Percentiles rank a stretch among this genome's conserved stretches.
Evolutionary conservation across 169 alveolate genomes (phyloP).

Genomic region (Plasmodium reichenowi): DNA sequence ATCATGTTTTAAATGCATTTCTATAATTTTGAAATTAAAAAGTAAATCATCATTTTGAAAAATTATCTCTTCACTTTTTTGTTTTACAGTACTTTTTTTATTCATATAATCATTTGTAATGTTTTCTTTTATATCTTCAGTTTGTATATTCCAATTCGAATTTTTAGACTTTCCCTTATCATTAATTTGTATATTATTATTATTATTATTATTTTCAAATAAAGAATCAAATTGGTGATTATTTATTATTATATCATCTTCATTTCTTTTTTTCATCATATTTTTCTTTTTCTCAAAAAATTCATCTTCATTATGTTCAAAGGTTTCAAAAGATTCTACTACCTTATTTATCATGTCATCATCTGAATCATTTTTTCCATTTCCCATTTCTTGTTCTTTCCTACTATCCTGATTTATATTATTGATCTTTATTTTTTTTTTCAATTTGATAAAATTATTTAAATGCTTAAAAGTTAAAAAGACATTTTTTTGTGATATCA

Average conservation of each 20-base stretch:
- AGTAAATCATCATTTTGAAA: slow-evolving; percentile 11
- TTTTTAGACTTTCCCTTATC: background rate
- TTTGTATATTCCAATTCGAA: background rate
- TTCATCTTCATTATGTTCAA: background rate
- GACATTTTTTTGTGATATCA: slow-evolving; percentile 72
- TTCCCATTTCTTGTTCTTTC: background rate
- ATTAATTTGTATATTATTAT: background rate
- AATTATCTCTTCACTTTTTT: slow-evolving; percentile 1
- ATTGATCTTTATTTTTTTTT: background rate
- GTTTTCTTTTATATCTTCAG: background rate
- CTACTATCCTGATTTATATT: background rate
- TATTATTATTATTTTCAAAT: background rate
- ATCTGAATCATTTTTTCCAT: background rate
- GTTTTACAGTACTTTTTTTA: slow-evolving; percentile 2
- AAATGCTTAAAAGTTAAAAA: slow-evolving; percentile 41
- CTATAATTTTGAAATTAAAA: slow-evolving; percentile 55
- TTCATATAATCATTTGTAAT: background rate
- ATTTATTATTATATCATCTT: background rate
- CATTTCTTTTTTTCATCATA: background rate
- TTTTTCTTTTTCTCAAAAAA: slow-evolving; percentile 8
- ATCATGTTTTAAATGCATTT: slow-evolving; percentile 65
- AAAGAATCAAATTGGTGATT: background rate
- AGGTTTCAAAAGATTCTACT: slow-evolving; percentile 13
- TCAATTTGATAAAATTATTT: slow-evolving; percentile 47
- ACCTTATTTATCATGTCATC: slow-evolving; percentile 32